Base-by-base conservation (phyloP, 352 stramenopile species). In the Thalassiosira exigua region DNA sequence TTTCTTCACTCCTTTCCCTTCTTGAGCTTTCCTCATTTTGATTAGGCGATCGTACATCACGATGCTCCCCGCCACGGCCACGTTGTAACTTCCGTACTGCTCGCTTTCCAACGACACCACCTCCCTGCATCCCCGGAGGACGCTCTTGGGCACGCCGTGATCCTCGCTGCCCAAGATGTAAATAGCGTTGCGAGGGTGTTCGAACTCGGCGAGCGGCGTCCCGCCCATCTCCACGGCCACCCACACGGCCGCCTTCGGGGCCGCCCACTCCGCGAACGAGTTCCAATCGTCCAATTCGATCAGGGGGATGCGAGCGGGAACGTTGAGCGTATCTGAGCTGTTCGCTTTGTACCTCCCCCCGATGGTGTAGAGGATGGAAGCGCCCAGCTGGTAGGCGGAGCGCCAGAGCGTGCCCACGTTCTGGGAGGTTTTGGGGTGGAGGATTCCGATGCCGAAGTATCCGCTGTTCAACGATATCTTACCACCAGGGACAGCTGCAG, bases 221-320 rank as follows among this genome's bases (percentile, higher is more conserved):
- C 81, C 81, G 26, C 77, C 81, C 81, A 88, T 88, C 54, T 88
- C 81, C 48, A 88, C 69, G 3, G 52, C 73, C 19, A 86, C 79
- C 73, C 61, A 83, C 12, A 73, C 68, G 22, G 73, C 67, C 12
- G 26, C 19, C 30, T 67, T 77, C 0, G 78, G 78, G 17, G 74
- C 44, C 4, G 71, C 48, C 21, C 19, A 69, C 50, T 79, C 58
- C 1, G 51, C 66, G 58, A 86, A 82, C 17, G 62, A 61, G 36
- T 69, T 78, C 67, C 69, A 82, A 73, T 81, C 66, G 32, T 82
- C 60, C 7, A 83, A 59, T 61, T 80, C 64, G 30, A 86, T 64
- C 17, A 83, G 24, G 12, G 79, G 79, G 21, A 86, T 69, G 4
- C 69, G 41, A 7, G 62, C 53, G 0, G 67, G 75, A 11, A 78